A percentile compares a stretch with the other conserved stretches of the same genome.
Evolutionary conservation across 139 green algal species (phyloP).

Genomic region (Medakamo hakoo): DNA sequence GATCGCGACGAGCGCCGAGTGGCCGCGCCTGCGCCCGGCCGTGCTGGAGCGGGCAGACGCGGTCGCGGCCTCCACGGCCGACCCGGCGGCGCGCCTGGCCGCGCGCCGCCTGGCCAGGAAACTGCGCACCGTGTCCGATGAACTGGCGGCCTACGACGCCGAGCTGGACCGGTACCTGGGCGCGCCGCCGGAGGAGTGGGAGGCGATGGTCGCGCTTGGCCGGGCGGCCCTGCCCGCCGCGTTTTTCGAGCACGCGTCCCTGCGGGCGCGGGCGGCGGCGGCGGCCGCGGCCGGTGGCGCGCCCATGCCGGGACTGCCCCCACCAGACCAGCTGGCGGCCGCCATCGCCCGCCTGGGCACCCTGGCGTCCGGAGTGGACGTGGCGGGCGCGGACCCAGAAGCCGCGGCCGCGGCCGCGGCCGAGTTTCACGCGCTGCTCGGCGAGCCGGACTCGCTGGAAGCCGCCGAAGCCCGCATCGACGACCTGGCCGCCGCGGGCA

Average conservation of each 20-base stretch:
- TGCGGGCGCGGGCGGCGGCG: constrained; percentile 4
- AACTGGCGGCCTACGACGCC: constrained; percentile 19
- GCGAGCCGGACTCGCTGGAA: constrained; percentile 26
- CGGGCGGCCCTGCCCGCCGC: constrained; percentile 16
- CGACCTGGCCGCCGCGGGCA: constrained; percentile 29
- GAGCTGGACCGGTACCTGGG: constrained; percentile 15
- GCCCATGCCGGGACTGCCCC: no score
- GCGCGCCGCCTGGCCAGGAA: constrained; percentile 5
- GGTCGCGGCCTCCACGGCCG: neutral
- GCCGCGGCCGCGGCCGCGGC: constrained; percentile 25
- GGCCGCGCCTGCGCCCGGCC: neutral
- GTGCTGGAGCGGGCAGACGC: neutral
- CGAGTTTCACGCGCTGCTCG: constrained; percentile 1
- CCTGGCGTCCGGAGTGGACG: constrained; percentile 26
- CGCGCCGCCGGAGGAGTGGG: constrained; percentile 19
- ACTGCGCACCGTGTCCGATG: constrained; percentile 25
- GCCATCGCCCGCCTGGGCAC: constrained; percentile 12
- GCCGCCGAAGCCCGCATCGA: constrained; percentile 52
- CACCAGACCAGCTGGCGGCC: neutral
- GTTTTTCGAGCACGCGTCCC: constrained; percentile 41
- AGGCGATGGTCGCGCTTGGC: constrained; percentile 23
- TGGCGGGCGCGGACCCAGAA: constrained; percentile 24
- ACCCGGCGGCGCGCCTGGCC: neutral
- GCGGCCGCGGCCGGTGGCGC: neutral
- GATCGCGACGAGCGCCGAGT: neutral